These are phyloP conservation scores for Starmerella stellata DNA, from an alignment of 805 yeast species.

Conservation along the genomic window DNA sequence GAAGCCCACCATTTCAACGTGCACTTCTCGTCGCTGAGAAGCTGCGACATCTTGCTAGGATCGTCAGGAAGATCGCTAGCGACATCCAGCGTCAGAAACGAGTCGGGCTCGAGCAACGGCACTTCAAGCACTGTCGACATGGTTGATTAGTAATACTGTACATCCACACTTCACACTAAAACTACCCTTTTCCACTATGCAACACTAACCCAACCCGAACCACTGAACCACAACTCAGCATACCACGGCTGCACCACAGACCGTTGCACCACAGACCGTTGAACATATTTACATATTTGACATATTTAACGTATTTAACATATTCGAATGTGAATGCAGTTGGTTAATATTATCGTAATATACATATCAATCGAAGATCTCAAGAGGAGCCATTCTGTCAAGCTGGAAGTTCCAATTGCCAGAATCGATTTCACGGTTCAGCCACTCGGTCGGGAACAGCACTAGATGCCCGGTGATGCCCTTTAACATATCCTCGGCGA, in stretches of 20 bases:
- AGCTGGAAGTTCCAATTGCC: slow-evolving; percentile 92
- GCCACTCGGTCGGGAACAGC: slow-evolving; percentile 84
- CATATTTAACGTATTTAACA: too few species aligned
- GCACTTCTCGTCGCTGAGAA: slow-evolving; percentile 66
- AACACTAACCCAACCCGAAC: too few species aligned
- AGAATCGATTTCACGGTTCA: slow-evolving; percentile 57
- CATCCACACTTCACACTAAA: too few species aligned
- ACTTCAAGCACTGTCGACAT: slow-evolving; percentile 31
- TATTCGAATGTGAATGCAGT: too few species aligned
- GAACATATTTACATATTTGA: too few species aligned
- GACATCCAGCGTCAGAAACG: slow-evolving; percentile 70
- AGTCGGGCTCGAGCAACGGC: slow-evolving; percentile 59
- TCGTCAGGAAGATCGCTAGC: slow-evolving; percentile 76
- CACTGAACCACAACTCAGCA: too few species aligned
- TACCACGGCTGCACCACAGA: too few species aligned
- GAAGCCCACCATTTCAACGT: slow-evolving; percentile 65
- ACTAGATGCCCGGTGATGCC: slow-evolving; percentile 77
- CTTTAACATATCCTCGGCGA: slow-evolving; percentile 55
- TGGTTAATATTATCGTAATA: too few species aligned
- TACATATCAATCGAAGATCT: slow-evolving; percentile 67
- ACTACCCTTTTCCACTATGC: too few species aligned
- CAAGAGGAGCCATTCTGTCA: slow-evolving; percentile 87
- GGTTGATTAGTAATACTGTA: neutral
- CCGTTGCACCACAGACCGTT: too few species aligned
- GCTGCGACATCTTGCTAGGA: slow-evolving; percentile 59